Conservation (phyloP, 2,329 filamentous ascomycete genomes). For the Neonectria ditissima region DNA sequence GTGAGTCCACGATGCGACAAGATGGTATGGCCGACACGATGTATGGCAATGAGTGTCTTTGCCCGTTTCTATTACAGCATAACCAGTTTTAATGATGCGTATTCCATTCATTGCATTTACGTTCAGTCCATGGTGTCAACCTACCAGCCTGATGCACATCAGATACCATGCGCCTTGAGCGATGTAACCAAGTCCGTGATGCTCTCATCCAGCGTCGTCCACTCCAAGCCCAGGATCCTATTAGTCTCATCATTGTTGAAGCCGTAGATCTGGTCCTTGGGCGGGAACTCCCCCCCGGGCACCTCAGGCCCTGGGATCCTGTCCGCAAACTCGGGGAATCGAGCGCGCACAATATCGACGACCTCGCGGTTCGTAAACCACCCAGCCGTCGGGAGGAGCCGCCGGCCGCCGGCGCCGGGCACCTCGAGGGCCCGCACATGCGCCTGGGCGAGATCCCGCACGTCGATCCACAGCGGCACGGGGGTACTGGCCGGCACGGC, state of each 20-base stretch:
- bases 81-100: background rate
- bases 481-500: slow-evolving; percentile 56
- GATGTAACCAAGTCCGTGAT: slow-evolving; percentile 74
- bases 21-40: slow-evolving; percentile 9
- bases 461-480: slow-evolving; percentile 65
- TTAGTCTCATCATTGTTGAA: slow-evolving; percentile 70
- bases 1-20: slow-evolving; percentile 13
- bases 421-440: slow-evolving; percentile 65
- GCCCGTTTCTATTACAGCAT: slow-evolving; percentile 20
- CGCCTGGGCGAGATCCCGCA: slow-evolving; percentile 65
- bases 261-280: slow-evolving; percentile 58
- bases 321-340: slow-evolving; percentile 64
- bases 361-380: slow-evolving; percentile 61
- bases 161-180: slow-evolving; percentile 61
- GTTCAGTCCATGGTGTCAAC: background rate
- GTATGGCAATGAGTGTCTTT: slow-evolving; percentile 9
- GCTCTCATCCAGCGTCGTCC: slow-evolving; percentile 70
- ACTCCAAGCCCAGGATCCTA: slow-evolving; percentile 72
- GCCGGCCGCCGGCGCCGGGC: slow-evolving; percentile 60
- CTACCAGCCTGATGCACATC: background rate
- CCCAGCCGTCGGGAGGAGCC: slow-evolving; percentile 63
- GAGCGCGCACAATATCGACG: slow-evolving; percentile 55
- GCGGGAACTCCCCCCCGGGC: slow-evolving; percentile 56
- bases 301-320: slow-evolving; percentile 59
- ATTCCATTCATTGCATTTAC: background rate